These are phyloP conservation scores for Xylariales sp. DNA, from an alignment of 2,329 filamentous ascomycete species.

Conservation along the genomic window DNA sequence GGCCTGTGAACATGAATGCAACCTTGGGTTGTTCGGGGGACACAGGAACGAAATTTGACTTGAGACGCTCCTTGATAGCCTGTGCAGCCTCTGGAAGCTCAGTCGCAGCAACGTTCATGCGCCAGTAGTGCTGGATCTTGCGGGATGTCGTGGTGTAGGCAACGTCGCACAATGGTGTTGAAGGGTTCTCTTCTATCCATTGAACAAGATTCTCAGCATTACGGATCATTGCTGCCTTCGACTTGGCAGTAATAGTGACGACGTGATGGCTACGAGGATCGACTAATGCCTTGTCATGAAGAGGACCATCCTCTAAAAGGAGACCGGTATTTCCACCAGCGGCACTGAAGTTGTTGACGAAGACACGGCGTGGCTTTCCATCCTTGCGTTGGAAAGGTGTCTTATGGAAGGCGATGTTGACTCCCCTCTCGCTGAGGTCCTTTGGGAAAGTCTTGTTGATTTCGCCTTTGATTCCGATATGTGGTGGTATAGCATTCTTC, in stretches of 20 bases:
- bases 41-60: conserved; percentile 39
- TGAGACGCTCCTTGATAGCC: conserved; percentile 36
- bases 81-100: conserved; percentile 37
- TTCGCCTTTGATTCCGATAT: conserved; percentile 61
- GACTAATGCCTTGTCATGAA: conserved; percentile 21
- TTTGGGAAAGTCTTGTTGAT: conserved; percentile 57
- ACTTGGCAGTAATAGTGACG: conserved; percentile 55
- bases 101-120: conserved; percentile 43
- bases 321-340: conserved; percentile 68
- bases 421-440: conserved; percentile 52
- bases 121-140: conserved; percentile 55
- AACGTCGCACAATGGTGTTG: conserved; percentile 50
- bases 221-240: conserved; percentile 49
- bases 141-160: conserved; percentile 67
- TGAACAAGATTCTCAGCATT: conserved; percentile 52
- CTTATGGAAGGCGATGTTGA: conserved; percentile 52
- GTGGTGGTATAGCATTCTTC: conserved; percentile 58
- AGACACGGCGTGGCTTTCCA: conserved; percentile 41
- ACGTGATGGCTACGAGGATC: conserved; percentile 55
- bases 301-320: conserved; percentile 57
- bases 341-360: conserved; percentile 67
- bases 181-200: conserved; percentile 48
- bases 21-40: conserved; percentile 40
- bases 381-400: conserved; percentile 46
- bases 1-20: conserved; percentile 51